Conservation (phyloP, 345 rosid genomes). For the Arabidopsis arenosa region DNA sequence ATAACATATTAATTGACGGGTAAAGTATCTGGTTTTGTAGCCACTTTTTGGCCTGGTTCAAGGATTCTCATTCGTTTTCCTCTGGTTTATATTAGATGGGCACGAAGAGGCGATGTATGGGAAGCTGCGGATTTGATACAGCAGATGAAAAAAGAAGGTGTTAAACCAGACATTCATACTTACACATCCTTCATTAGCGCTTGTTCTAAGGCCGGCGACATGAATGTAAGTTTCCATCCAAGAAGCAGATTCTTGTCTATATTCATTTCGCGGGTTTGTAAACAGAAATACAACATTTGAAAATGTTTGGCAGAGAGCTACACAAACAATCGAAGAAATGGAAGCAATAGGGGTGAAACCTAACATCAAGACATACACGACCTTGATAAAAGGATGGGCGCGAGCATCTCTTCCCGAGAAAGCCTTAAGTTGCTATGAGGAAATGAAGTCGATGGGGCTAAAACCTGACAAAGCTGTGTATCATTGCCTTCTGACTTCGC, state of each 20-base stretch:
- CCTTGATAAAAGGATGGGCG: slow-evolving; percentile 93
- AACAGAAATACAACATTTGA: not conserved
- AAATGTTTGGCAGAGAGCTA: slow-evolving; percentile 66
- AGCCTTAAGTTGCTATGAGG: slow-evolving; percentile 81
- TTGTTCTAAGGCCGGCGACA: slow-evolving; percentile 95
- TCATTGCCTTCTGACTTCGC: slow-evolving; percentile 87
- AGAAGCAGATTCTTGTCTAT: slow-evolving; percentile 5
- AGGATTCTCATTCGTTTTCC: not conserved
- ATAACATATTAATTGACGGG: slow-evolving; percentile 96
- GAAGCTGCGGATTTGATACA: slow-evolving; percentile 96
- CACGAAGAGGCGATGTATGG: slow-evolving; percentile 98
- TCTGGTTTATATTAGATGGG: slow-evolving; percentile 67
- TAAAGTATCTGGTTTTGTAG: slow-evolving; percentile 33
- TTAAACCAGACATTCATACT: slow-evolving; percentile 87
- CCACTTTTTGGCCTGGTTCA: slow-evolving; percentile 6
- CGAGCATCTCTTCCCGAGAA: slow-evolving; percentile 92
- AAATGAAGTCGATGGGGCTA: slow-evolving; percentile 76
- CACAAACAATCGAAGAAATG: slow-evolving; percentile 73
- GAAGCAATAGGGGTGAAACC: slow-evolving; percentile 66
- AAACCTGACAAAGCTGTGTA: slow-evolving; percentile 90
- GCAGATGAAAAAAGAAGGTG: slow-evolving; percentile 88
- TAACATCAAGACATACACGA: slow-evolving; percentile 89
- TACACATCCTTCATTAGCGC: slow-evolving; percentile 95
- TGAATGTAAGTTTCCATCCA: slow-evolving; percentile 60
- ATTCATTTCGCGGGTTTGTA: not conserved